Conservation (phyloP, 139 green algal genomes). For the Tetraselmis chui region DNA sequence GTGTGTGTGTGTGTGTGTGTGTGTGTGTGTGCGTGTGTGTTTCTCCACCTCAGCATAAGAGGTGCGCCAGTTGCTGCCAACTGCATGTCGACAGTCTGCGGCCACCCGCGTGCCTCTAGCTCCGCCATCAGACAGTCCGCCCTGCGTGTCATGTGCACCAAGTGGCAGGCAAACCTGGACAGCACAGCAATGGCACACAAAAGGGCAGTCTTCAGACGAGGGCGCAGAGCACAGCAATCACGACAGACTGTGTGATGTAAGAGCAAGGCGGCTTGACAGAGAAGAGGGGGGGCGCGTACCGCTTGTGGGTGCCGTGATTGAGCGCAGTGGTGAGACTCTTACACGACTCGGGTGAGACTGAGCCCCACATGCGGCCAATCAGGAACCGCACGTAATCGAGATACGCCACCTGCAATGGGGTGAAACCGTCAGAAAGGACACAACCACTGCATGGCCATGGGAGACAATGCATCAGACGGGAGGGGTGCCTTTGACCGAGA, state of each 20-base stretch:
- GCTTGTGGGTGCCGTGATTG: slow-evolving; percentile 17
- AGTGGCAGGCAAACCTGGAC: background rate
- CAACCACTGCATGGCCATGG: background rate
- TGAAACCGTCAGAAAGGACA: background rate
- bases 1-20: too few relatives aligned
- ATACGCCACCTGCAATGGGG: background rate
- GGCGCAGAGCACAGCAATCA: background rate
- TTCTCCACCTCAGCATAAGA: background rate
- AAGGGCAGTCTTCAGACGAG: background rate
- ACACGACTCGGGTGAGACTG: slow-evolving; percentile 4
- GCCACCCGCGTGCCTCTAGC: background rate
- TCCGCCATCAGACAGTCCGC: background rate
- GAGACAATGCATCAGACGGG: background rate
- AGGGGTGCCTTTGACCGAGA: background rate
- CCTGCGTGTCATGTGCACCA: background rate
- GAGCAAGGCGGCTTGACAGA: too few relatives aligned
- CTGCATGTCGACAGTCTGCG: background rate
- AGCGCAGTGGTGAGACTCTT: background rate
- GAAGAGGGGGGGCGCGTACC: background rate
- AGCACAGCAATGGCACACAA: background rate
- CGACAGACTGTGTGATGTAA: background rate
- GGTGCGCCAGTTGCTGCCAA: background rate
- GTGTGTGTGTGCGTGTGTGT: too few relatives aligned
- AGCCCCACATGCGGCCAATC: slow-evolving; percentile 6
- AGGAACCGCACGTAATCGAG: slow-evolving; percentile 13